Evolutionary conservation across 129 eudicot species (phyloP).

Genomic region (Sambucus nigra): DNA sequence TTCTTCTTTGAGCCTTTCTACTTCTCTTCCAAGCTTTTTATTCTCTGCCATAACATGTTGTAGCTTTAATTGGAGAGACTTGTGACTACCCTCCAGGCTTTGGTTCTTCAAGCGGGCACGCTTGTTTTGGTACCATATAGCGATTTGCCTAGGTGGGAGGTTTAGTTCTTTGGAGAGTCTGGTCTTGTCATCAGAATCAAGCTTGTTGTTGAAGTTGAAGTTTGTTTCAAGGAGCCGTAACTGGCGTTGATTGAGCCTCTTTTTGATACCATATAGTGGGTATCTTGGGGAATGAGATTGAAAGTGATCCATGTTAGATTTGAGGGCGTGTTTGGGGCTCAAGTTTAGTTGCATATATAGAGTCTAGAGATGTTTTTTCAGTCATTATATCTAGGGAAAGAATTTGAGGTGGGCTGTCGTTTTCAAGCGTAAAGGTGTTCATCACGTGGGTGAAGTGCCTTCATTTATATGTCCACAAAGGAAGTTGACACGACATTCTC

Average conservation of each 20-base stretch:
- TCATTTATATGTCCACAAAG: too few relatives aligned
- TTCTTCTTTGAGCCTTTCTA: too few relatives aligned
- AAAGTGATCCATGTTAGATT: constrained; percentile 23
- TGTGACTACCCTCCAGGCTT: constrained; percentile 31
- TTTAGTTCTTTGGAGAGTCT: constrained; percentile 44
- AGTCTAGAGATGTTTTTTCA: too few relatives aligned
- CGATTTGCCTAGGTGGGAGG: constrained; percentile 38
- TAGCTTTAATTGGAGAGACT: constrained; percentile 24
- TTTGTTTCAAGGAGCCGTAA: constrained; percentile 41
- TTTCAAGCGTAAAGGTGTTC: too few relatives aligned
- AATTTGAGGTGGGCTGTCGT: too few relatives aligned
- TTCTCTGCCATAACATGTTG: constrained; percentile 29
- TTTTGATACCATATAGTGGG: constrained; percentile 28
- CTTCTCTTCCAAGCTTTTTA: too few relatives aligned
- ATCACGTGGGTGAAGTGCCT: too few relatives aligned
- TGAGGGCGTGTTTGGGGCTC: constrained; percentile 22
- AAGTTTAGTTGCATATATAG: constrained; percentile 10
- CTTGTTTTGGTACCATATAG: constrained; percentile 61
- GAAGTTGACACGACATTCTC: too few relatives aligned
- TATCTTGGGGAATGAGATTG: constrained; percentile 27
- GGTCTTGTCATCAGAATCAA: constrained; percentile 42
- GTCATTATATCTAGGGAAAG: too few relatives aligned
- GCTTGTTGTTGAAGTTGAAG: constrained; percentile 37
- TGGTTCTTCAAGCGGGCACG: constrained; percentile 55
- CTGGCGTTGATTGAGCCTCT: constrained; percentile 47